Base-by-base conservation (phyloP, 1,139 yeast genomes). In the Pichia sp. region DNA sequence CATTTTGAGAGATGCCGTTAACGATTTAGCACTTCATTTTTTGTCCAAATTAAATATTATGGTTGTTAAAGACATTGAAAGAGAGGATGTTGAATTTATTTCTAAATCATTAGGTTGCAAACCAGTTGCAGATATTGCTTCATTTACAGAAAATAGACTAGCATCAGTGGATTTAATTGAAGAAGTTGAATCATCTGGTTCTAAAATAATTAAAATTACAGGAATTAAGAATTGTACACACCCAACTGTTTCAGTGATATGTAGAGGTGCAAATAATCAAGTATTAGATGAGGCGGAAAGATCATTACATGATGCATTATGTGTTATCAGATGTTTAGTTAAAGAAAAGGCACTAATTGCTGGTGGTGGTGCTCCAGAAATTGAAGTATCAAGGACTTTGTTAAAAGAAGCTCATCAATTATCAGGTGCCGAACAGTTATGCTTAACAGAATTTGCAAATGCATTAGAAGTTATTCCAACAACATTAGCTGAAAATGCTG, bases 301-400 rank as follows among this genome's bases (percentile, higher is more conserved):
- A 66, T 89, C 97, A 5, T 71, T 92, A 55, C 99, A 92, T 62
- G 98, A 92, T 66, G 97, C 98, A 1, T 75, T 92, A 49, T 92
- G 99, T 74, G 99, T 94, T 27, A 78, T 94, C 47, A 82, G 97
- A 64, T 92, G 98, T 70, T 72, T 92, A 47, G 97, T 94, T 35
- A 90, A 92, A 65, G 92, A 89, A 66, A 85, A 80, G 62, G 97
- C 96, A 2, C 73, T 92, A 60, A 87, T 92, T 67, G 97, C 97
- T 12, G 99, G 99, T 58, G 98, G 99, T 54, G 98, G 98, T 56
- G 97, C 98, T 6, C 96, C 98, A 40, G 99, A 92, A 69, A 80
- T 92, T 56, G 98, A 92, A 69, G 84, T 90, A 16, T 82, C 97
- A 5, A 80, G 95, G 58, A 78, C 80, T 26, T 69, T 92, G 56